Evolutionary conservation across 2,329 filamentous ascomycete species (phyloP), one percentile per base, ranked within the genome.

Genomic region (Ramichloridium luteum): DNA sequence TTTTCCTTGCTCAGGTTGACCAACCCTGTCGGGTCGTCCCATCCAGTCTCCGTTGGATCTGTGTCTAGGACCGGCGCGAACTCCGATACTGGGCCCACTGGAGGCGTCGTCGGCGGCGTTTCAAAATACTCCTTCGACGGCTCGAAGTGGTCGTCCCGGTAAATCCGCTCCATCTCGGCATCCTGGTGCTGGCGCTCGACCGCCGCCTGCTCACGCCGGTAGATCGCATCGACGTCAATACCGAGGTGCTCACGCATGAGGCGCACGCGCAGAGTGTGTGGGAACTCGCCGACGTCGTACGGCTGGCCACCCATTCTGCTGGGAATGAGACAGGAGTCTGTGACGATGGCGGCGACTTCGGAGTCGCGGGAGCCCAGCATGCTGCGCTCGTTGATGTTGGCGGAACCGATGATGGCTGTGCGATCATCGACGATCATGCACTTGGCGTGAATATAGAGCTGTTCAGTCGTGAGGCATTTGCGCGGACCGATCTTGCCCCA

Each of bases 381-480:
- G 5, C 88, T 96, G 27, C 90, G 77, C 57, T 98, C 90, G 49
- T 98, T 98, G 65, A 98, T 96, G 54, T 98, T 98, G 32, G 90
- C 90, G 27, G 88, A 96, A 12, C 90, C 90, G 47, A 98, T 98
- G 39, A 98, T 76, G 13, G 80, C 88, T 36, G 90, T 74, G 18
- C 88, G 75, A 50, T 98, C 90, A 55, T 98, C 90, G 4, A 93
- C 88, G 34, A 98, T 72, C 67, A 96, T 96, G 44, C 80, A 80
- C 60, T 98, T 98, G 39, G 90, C 90, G 50, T 98, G 90, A 35
- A 98, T 96, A 53, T 98, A 98, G 8, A 98, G 70, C 59, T 96
- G 90, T 55, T 98, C 90, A 0, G 90, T 96, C 3, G 90, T 84
- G 22, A 96, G 63, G 35, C 76, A 73, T 44, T 90, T 81, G 41